These are phyloP conservation scores for Trichoderma brevicompactum DNA, from an alignment of 2,329 filamentous ascomycete genomes.

Conservation along the genomic window DNA sequence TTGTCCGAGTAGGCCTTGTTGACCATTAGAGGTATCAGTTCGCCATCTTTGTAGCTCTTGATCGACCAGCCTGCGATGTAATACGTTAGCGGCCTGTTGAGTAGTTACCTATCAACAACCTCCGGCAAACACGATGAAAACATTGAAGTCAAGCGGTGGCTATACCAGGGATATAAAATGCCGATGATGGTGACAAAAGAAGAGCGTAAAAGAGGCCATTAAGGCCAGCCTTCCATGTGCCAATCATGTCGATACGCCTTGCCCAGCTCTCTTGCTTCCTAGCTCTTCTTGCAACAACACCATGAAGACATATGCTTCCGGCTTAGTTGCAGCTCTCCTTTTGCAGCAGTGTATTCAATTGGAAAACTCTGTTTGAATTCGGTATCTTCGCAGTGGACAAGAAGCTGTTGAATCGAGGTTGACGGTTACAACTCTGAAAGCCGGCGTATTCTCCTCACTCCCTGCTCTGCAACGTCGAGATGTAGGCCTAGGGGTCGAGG, in stretches of 20 bases:
- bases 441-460: background rate
- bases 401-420: background rate
- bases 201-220: conserved; percentile 51
- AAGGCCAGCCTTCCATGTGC: conserved; percentile 42
- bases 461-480: background rate
- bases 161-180: conserved; percentile 86
- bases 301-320: background rate
- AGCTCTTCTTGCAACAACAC: background rate
- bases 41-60: conserved; percentile 75
- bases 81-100: conserved; percentile 24
- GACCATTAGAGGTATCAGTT: conserved; percentile 81
- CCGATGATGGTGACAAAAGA: conserved; percentile 48
- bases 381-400: background rate
- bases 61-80: conserved; percentile 71
- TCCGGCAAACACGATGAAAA: background rate
- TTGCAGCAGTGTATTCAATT: background rate
- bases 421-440: background rate
- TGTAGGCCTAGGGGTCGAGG: background rate
- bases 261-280: background rate
- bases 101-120: conserved; percentile 19
- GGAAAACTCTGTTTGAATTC: background rate
- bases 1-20: conserved; percentile 93
- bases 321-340: background rate
- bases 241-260: conserved; percentile 31
- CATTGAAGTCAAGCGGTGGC: background rate